phyloP scores from a whole-genome alignment of 225 moss, liverwort and hornwort species.

The Marchantia polymorpha region DNA sequence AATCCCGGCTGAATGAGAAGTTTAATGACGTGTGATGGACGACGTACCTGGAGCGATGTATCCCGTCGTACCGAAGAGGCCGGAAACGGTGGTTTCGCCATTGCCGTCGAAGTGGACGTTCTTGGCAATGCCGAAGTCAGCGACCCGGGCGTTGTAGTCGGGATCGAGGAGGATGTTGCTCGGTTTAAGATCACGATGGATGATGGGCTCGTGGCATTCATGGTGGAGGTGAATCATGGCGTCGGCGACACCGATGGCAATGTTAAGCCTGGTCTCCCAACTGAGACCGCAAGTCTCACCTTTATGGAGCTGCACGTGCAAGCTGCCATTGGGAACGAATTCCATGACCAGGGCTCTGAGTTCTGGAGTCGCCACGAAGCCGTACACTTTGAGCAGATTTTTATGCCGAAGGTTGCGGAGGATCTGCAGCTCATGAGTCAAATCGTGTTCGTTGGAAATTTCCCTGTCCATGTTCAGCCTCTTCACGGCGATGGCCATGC shows the following conservation, averaged over 20 bases:
- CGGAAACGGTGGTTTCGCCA: conserved; percentile 22
- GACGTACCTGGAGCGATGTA: conserved; percentile 34
- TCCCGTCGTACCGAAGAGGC: conserved; percentile 27
- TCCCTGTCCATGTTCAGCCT: conserved; percentile 15
- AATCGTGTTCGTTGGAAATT: background rate
- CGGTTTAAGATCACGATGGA: conserved; percentile 36
- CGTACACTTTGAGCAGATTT: conserved; percentile 24
- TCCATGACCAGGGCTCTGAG: conserved; percentile 26
- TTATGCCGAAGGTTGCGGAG: conserved; percentile 15
- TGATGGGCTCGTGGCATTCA: conserved; percentile 21
- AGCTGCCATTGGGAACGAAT: conserved; percentile 24
- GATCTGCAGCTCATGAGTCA: conserved; percentile 25
- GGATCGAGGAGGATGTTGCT: conserved; percentile 32
- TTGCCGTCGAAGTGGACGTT: background rate
- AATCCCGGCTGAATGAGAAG: no score
- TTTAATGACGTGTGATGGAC: background rate
- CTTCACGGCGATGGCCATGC: conserved; percentile 21
- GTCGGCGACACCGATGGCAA: conserved; percentile 25
- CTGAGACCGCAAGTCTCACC: conserved; percentile 4
- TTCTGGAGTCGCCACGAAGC: conserved; percentile 11
- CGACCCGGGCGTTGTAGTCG: conserved; percentile 20
- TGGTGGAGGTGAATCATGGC: conserved; percentile 34
- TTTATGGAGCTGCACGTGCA: conserved; percentile 23
- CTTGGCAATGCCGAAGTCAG: conserved; percentile 32
- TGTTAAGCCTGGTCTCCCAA: conserved; percentile 21